Base-by-base conservation (phyloP, 139 green algal species). In the Chlamydomonas schloesseri region DNA sequence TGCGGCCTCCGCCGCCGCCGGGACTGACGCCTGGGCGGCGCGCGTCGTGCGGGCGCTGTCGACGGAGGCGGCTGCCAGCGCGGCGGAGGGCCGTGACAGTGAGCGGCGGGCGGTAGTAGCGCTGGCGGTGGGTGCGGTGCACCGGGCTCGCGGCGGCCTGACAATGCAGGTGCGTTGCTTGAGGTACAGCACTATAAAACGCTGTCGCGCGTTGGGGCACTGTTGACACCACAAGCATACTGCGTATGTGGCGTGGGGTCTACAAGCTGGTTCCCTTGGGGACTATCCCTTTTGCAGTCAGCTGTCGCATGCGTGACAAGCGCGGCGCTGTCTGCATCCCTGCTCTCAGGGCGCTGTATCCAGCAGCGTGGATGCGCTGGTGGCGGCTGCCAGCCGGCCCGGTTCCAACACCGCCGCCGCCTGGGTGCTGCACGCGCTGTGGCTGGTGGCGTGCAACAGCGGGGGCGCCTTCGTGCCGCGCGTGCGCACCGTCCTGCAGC, bases 361-460 rank as follows among this genome's bases (percentile, higher is more conserved):
- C 13, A 33, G 46, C 29, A 85, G 53, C 26, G 91, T 88, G 29
- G 92, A 91, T 2, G 93, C 91, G 14, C 91, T 98, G 31, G 74
- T 95, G 26, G 90, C 92, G 1, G 88, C 94, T 9, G 94, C 92
- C 3, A 83, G 83, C 13, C 85, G 89, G 14, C 91, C 93, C 34
- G 60, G 53, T 69, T n/a, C 82, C 89, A 53, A 86, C 77, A 60
- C 71, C 2, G 72, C 64, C 11, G 86, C 86, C 33, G 84, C 95
- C 37, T 98, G 96, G 96, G 88, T 95, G 21, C 90, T 98, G 67
- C 97, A 99, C 78, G 93, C 90, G 71, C 91, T 99, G 71, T 94
- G 89, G 81, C 90, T 97, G 64, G 87, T 91, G 24, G 94, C 96
- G n/a, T 84, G 93, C 36, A 90, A 93, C 26, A 94, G 95, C 1